A percentile compares a stretch with the other conserved stretches of the same genome.
Conservation (phyloP, 208 protist genomes). For the Tritrichomonas foetus region DNA sequence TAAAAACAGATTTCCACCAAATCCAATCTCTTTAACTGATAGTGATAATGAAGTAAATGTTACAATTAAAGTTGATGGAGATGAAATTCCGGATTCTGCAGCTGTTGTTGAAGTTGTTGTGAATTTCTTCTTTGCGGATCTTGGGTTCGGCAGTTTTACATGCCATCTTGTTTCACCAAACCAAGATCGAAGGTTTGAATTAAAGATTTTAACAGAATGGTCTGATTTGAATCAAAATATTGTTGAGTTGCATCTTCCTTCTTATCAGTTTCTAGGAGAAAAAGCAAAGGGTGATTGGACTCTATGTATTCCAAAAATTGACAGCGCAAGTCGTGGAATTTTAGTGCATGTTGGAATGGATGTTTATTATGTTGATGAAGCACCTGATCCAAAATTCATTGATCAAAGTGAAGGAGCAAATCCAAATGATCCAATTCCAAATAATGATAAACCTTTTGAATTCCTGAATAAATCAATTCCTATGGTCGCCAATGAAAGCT, state of each 20-base stretch:
- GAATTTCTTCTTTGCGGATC: background rate
- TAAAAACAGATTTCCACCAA: background rate
- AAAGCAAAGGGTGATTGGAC: background rate
- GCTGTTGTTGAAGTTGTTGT: background rate
- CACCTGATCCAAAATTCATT: background rate
- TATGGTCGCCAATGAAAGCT: background rate
- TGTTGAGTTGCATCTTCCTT: background rate
- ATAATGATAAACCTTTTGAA: background rate
- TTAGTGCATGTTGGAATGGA: background rate
- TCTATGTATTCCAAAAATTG: background rate
- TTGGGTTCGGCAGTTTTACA: background rate
- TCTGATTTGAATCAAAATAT: background rate
- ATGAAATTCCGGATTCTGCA: background rate
- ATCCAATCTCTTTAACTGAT: background rate
- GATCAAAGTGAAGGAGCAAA: background rate
- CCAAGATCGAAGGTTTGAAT: background rate
- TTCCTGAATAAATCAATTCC: background rate
- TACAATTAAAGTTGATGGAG: background rate
- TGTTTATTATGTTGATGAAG: background rate
- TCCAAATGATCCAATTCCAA: background rate
- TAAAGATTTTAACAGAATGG: slow-evolving; percentile 30
- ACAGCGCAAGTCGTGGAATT: background rate
- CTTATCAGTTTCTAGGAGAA: slow-evolving; percentile 1
- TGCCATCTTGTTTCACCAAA: background rate
- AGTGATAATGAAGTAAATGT: background rate